These are phyloP conservation scores for Colletotrichum melonis DNA, from an alignment of 2,329 filamentous ascomycete species.

Conservation along the genomic window DNA sequence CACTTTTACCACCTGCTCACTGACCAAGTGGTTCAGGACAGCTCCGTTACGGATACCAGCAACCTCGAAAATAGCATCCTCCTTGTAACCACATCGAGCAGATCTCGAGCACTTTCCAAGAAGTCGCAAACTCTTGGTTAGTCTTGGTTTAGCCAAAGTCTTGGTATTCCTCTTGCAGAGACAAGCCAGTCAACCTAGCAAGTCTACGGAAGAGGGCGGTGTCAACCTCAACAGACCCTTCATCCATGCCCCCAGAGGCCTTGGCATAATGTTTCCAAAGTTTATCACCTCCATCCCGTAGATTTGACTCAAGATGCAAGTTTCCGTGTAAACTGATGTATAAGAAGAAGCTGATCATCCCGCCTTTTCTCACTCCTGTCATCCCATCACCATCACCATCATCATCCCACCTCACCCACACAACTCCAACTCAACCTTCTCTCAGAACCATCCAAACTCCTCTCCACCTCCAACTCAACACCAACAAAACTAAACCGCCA, in stretches of 20 bases:
- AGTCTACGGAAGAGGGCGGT: background rate
- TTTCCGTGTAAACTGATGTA: background rate
- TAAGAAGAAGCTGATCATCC: slow-evolving; percentile 22
- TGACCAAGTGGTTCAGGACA: background rate
- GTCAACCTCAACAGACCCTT: background rate
- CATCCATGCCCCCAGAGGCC: background rate
- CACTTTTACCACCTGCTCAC: background rate
- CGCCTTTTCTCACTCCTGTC: background rate
- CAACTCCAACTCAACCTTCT: background rate
- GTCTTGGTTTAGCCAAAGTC: too few species aligned
- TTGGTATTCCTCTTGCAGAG: too few species aligned
- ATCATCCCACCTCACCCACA: background rate
- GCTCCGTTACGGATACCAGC: background rate
- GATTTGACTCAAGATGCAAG: background rate
- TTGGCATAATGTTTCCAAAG: slow-evolving; percentile 8
- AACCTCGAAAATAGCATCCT: slow-evolving; percentile 22
- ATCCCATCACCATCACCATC: slow-evolving; percentile 5
- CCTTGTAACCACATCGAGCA: slow-evolving; percentile 4
- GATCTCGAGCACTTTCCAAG: background rate
- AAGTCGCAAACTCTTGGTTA: background rate
- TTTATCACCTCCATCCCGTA: background rate
- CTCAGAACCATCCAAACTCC: background rate
- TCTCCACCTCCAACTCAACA: background rate
- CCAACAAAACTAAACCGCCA: background rate
- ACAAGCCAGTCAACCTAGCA: background rate